Evolutionary conservation across 176 grass and related monocot genomes (phyloP).

Genomic region (Bolboschoenus planiculmis): DNA sequence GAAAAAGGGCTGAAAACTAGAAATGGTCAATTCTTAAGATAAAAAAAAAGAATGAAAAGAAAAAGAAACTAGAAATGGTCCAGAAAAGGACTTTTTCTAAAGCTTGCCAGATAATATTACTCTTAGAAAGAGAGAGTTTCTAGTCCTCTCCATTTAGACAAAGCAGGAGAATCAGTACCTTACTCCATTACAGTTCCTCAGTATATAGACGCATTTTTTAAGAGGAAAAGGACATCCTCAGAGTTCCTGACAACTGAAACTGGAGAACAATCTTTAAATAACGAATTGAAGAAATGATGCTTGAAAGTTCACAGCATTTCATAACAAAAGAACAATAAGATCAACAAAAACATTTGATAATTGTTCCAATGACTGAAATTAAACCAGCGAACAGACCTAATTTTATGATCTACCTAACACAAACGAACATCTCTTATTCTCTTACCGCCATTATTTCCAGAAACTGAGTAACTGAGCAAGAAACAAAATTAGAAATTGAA

Average conservation of each 20-base stretch:
- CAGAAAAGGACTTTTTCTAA: neutral
- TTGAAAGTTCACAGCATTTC: neutral
- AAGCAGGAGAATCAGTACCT: neutral
- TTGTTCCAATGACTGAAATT: neutral
- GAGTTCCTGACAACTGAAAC: neutral
- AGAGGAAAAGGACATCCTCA: neutral
- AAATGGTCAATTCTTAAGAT: neutral
- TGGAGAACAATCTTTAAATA: neutral
- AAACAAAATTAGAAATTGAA: neutral
- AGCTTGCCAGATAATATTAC: neutral
- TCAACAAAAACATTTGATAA: neutral
- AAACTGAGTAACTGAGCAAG: neutral
- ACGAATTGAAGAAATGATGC: neutral
- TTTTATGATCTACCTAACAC: neutral
- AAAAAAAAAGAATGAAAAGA: neutral
- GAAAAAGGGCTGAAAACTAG: neutral
- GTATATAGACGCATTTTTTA: neutral
- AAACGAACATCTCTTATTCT: neutral
- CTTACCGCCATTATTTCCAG: neutral
- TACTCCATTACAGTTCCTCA: neutral
- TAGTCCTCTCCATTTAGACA: neutral
- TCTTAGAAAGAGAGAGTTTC: neutral
- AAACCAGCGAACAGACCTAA: slow-evolving; percentile 8
- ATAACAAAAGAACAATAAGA: neutral
- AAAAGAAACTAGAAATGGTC: neutral